These are phyloP conservation scores for Trametes pubescens DNA, from an alignment of 1,284 basidiomycete species.

Conservation along the genomic window DNA sequence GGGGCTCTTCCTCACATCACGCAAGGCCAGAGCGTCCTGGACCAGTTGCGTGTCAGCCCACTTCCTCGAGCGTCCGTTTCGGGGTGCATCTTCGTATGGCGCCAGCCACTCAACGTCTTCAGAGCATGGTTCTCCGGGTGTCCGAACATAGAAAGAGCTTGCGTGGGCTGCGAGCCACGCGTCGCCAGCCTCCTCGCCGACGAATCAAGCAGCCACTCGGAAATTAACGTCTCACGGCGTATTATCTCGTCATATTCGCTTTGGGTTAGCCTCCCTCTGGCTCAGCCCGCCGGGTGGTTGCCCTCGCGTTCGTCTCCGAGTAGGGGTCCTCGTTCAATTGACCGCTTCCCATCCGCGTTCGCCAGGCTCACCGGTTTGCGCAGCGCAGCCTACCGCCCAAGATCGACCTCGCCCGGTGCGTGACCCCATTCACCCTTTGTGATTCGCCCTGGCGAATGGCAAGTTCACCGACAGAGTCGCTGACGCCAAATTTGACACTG, in stretches of 20 bases:
- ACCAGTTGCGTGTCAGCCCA: conserved; percentile 16
- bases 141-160: background rate
- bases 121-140: conserved; percentile 12
- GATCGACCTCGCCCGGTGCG: conserved; percentile 26
- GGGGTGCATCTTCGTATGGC: conserved; percentile 4
- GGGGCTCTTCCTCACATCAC: conserved; percentile 22
- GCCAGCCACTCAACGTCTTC: background rate
- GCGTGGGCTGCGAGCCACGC: background rate
- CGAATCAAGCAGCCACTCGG: conserved; percentile 16
- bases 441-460: conserved; percentile 16
- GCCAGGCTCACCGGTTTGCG: conserved; percentile 21
- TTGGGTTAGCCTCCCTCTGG: conserved; percentile 14
- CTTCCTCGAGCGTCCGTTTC: conserved; percentile 9
- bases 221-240: conserved; percentile 22
- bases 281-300: conserved; percentile 5
- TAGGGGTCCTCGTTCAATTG: conserved; percentile 17
- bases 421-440: conserved; percentile 14
- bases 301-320: conserved; percentile 23
- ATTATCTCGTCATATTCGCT: conserved; percentile 8
- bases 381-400: conserved; percentile 23
- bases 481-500: conserved; percentile 27
- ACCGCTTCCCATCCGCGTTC: conserved; percentile 22
- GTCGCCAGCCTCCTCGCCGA: conserved; percentile 8
- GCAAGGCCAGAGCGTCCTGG: conserved; percentile 28
- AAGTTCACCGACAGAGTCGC: conserved; percentile 25